Evolutionary conservation across 345 rosid species (phyloP).

Genomic region (Bruguiera sexangula): DNA sequence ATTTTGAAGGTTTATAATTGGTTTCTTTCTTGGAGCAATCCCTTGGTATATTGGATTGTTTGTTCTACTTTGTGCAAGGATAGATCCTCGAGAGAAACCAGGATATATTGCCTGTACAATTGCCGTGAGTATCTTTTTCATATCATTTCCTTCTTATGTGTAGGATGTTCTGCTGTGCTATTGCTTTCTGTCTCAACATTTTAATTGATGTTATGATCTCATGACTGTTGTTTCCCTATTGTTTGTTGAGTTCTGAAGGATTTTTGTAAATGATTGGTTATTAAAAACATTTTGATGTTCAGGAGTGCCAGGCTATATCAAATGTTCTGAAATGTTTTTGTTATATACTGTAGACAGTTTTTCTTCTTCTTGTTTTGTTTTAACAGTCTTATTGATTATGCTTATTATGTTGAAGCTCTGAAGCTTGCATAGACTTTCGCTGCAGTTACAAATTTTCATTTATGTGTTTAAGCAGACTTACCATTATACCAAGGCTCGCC

Average conservation of each 20-base stretch:
- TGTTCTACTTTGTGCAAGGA: constrained; percentile 55
- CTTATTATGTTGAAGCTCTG: too few species aligned
- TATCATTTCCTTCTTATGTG: neutral
- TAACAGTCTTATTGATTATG: too few species aligned
- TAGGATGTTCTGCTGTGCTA: neutral
- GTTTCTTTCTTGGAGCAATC: constrained; percentile 79
- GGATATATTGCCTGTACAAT: constrained; percentile 85
- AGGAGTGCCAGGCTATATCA: too few species aligned
- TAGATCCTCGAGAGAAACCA: constrained; percentile 85
- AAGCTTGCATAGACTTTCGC: too few species aligned
- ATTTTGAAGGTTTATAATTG: constrained; percentile 66
- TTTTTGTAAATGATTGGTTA: too few species aligned
- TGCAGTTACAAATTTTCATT: too few species aligned
- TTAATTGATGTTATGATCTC: neutral
- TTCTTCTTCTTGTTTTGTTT: too few species aligned
- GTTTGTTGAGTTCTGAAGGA: neutral
- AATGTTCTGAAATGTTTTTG: too few species aligned
- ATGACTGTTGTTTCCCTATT: constrained; percentile 2
- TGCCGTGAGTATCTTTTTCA: constrained; percentile 48
- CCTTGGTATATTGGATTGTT: constrained; percentile 83
- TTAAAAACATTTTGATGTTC: too few species aligned
- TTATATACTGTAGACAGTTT: too few species aligned
- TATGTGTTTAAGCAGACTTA: too few species aligned
- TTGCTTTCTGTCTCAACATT: neutral
- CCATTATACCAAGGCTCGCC: too few species aligned